phyloP scores from a whole-genome alignment of 768 basidiomycete genomes.

The Suillus luteus region DNA sequence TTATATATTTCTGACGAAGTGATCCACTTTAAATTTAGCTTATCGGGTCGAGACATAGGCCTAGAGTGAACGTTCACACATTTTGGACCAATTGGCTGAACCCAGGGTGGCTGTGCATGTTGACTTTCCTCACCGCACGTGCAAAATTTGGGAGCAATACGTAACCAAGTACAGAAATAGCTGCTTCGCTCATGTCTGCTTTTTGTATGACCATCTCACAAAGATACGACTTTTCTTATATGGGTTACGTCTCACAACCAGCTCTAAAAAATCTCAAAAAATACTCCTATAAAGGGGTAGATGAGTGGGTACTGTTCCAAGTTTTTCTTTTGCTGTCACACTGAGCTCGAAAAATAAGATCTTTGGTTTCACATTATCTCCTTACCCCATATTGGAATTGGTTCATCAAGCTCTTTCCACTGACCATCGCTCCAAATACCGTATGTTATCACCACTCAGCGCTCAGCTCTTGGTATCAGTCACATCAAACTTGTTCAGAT shows the following conservation, averaged over 20 bases:
- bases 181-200: slow-evolving; percentile 9
- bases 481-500: slow-evolving; percentile 57
- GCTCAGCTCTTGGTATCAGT: not conserved
- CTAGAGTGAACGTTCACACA: no score
- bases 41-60: no score
- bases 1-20: not conserved
- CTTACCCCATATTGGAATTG: slow-evolving; percentile 89
- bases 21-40: no score
- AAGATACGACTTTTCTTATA: slow-evolving; percentile 25
- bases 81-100: no score
- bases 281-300: slow-evolving; percentile 80
- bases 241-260: slow-evolving; percentile 65
- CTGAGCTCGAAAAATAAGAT: slow-evolving; percentile 40
- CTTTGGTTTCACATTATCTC: slow-evolving; percentile 71
- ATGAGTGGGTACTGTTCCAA: slow-evolving; percentile 56
- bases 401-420: slow-evolving; percentile 88
- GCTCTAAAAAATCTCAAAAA: slow-evolving; percentile 76
- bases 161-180: not conserved
- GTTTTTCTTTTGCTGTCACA: slow-evolving; percentile 5
- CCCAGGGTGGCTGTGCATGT: not conserved
- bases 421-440: slow-evolving; percentile 84
- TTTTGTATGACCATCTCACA: not conserved
- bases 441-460: slow-evolving; percentile 45
- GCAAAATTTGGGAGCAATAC: not conserved
- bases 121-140: not conserved